Percentiles rank a stretch among this genome's conserved stretches.
Conservation (phyloP, 2,329 filamentous ascomycete species). For the Neofusicoccum laricinum region DNA sequence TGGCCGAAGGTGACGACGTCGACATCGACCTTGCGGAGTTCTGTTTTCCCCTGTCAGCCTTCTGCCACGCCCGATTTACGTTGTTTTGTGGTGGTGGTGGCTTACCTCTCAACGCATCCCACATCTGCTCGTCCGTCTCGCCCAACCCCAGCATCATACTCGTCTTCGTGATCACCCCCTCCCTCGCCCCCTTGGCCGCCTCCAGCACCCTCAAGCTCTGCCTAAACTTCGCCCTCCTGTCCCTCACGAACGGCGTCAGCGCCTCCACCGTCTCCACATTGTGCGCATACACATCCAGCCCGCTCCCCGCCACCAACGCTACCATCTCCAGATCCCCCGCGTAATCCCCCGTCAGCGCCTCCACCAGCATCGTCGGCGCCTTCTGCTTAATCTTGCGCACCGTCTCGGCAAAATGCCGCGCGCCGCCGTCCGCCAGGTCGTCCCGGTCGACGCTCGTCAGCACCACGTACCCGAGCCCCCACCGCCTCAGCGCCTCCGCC, state of each 20-base stretch:
- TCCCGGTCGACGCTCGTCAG: slow-evolving; percentile 92
- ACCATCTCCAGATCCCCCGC: slow-evolving; percentile 84
- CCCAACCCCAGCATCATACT: slow-evolving; percentile 95
- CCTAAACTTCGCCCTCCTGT: slow-evolving; percentile 83
- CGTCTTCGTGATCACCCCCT: slow-evolving; percentile 92
- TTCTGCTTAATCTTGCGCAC: slow-evolving; percentile 85
- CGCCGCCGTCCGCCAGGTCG: slow-evolving; percentile 84
- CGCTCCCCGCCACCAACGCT: slow-evolving; percentile 75
- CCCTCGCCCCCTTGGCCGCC: slow-evolving; percentile 74
- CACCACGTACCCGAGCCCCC: slow-evolving; percentile 95
- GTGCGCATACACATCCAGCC: slow-evolving; percentile 93
- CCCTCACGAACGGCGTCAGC: slow-evolving; percentile 84
- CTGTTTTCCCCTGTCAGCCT: too few relatives aligned
- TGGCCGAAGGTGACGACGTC: slow-evolving; percentile 99
- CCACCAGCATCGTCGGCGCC: slow-evolving; percentile 70
- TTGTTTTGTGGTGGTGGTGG: too few relatives aligned
- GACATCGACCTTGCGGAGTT: slow-evolving; percentile 75
- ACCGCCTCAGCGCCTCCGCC: slow-evolving; percentile 84
- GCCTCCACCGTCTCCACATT: slow-evolving; percentile 95
- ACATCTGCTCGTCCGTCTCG: slow-evolving; percentile 84
- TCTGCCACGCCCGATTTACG: too few relatives aligned
- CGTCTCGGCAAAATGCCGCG: slow-evolving; percentile 87
- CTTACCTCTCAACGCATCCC: slow-evolving; percentile 69
- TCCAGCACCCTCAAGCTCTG: slow-evolving; percentile 78
- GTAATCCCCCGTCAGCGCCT: slow-evolving; percentile 86